Evolutionary conservation across 2,329 filamentous ascomycete genomes (phyloP).

Genomic region (Ophiostoma perfectum): DNA sequence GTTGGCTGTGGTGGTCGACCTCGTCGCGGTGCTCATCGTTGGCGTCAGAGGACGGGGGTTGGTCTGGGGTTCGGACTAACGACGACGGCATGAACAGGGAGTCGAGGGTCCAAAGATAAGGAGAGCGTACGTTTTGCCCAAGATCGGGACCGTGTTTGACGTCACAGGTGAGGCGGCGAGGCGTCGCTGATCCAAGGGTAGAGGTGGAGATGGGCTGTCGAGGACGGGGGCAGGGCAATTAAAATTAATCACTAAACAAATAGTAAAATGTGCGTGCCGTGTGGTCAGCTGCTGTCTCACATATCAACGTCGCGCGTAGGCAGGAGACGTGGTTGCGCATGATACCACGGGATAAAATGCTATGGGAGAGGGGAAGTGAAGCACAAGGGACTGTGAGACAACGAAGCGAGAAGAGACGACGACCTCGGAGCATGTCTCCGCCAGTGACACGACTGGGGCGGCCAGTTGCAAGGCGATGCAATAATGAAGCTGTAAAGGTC

Average conservation of each 20-base stretch:
- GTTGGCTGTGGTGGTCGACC: conserved; percentile 1
- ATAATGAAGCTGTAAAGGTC: neutral
- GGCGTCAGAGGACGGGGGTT: conserved; percentile 18
- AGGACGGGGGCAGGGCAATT: neutral
- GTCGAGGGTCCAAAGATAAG: neutral
- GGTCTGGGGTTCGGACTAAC: conserved; percentile 32
- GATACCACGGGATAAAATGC: neutral
- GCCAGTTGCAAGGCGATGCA: neutral
- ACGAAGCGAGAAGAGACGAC: neutral
- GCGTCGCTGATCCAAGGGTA: neutral
- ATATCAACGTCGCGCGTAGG: neutral
- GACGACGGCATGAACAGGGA: conserved; percentile 38
- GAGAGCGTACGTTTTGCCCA: neutral
- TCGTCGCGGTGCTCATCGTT: neutral
- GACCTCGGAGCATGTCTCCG: neutral
- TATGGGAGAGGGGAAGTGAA: neutral
- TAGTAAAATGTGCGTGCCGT: neutral
- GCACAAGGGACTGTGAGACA: neutral
- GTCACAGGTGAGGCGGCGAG: neutral
- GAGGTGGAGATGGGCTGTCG: neutral
- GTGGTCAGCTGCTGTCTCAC: conserved; percentile 1
- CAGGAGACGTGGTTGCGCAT: neutral
- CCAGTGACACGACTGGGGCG: neutral
- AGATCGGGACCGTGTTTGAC: neutral
- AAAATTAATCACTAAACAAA: neutral